Evolutionary conservation across 306 rosid species (phyloP).

Genomic region (Echinosophora koreensis): DNA sequence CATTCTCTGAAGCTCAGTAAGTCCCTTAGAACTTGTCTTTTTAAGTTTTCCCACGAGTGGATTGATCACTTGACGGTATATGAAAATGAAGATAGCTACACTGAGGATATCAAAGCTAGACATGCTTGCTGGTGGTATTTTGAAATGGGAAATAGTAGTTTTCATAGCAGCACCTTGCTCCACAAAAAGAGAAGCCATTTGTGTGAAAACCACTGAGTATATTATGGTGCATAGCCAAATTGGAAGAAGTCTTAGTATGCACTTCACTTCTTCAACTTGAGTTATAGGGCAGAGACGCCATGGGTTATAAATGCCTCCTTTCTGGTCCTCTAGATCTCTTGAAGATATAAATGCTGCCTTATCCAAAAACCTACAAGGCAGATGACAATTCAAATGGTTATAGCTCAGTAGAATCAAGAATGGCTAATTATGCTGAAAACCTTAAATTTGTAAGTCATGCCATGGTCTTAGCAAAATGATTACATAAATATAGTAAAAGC

Average conservation of each 20-base stretch:
- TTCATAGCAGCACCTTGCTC: conserved; percentile 84
- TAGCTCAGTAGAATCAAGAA: conserved; percentile 2
- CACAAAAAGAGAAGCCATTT: conserved; percentile 83
- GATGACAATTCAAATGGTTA: conserved; percentile 24
- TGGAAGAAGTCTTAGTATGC: conserved; percentile 72
- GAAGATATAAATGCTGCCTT: conserved; percentile 54
- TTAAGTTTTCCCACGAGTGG: conserved; percentile 61
- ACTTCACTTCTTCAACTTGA: conserved; percentile 87
- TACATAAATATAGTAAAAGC: too few species aligned
- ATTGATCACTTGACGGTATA: conserved; percentile 59
- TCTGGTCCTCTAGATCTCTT: conserved; percentile 56
- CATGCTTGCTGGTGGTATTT: conserved; percentile 84
- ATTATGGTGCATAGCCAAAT: conserved; percentile 83
- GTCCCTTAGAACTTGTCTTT: conserved; percentile 52
- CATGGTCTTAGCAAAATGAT: not conserved
- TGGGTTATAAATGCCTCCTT: conserved; percentile 35
- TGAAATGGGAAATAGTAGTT: conserved; percentile 53
- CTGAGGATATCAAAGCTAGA: conserved; percentile 72
- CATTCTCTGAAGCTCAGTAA: conserved; percentile 77
- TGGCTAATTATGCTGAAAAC: not conserved
- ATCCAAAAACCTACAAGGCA: conserved; percentile 51
- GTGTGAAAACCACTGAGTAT: conserved; percentile 82
- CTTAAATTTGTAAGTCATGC: not conserved
- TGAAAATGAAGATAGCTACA: conserved; percentile 61
- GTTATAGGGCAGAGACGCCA: conserved; percentile 77